phyloP scores from a whole-genome alignment of 352 stramenopile species.

The Phytopythium delawarense region DNA sequence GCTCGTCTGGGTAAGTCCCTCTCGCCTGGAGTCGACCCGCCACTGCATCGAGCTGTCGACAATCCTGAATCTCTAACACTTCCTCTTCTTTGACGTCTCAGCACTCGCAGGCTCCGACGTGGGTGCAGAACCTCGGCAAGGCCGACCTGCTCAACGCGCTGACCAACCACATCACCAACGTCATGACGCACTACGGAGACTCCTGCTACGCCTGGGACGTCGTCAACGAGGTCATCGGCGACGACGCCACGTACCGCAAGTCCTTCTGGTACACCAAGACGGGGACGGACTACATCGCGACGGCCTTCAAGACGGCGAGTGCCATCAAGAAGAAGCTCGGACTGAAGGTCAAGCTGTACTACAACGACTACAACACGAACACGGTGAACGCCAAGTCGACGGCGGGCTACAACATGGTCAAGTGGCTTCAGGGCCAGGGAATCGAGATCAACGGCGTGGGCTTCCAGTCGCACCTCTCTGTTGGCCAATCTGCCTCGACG shows the following conservation, averaged over 20 bases:
- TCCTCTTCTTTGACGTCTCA: constrained; percentile 1
- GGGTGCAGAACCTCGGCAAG: constrained; percentile 26
- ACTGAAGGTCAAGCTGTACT: constrained; percentile 9
- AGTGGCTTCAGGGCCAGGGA: too few relatives aligned
- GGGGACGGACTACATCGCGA: constrained; percentile 25
- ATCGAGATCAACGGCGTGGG: too few relatives aligned
- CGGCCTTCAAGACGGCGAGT: constrained; percentile 24
- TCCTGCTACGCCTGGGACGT: constrained; percentile 24
- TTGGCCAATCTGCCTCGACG: too few relatives aligned
- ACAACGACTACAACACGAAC: too few relatives aligned
- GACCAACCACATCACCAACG: constrained; percentile 19
- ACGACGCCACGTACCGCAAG: constrained; percentile 24
- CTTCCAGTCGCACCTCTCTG: too few relatives aligned
- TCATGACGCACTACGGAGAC: constrained; percentile 21
- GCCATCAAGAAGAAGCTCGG: constrained; percentile 23
- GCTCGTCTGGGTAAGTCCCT: constrained; percentile 19
- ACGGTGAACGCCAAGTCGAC: too few relatives aligned
- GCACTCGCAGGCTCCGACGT: constrained; percentile 29
- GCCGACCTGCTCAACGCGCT: constrained; percentile 22
- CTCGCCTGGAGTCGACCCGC: too few relatives aligned
- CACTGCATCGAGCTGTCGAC: too few relatives aligned
- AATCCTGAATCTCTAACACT: too few relatives aligned
- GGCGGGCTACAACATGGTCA: too few relatives aligned
- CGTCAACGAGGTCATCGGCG: constrained; percentile 24
- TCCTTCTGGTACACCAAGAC: constrained; percentile 37